Conservation (phyloP, 257 asterid genomes). For the Salvia hispanica region DNA sequence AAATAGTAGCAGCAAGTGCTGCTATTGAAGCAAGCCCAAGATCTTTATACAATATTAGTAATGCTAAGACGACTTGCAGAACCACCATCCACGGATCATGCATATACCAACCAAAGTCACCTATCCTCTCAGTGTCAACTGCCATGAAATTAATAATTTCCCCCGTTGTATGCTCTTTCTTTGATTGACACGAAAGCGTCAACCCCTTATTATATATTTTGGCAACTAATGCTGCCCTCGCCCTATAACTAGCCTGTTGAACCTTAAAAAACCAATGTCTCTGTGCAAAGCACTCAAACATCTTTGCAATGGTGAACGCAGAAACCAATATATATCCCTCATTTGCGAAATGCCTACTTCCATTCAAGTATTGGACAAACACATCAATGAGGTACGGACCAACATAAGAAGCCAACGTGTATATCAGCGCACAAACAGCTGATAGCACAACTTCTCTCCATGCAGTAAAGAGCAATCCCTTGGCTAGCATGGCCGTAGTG, state of each 20-base stretch:
- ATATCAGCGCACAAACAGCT: slow-evolving; percentile 49
- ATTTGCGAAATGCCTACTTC: slow-evolving; percentile 42
- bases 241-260: slow-evolving; percentile 78
- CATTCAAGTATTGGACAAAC: slow-evolving; percentile 75
- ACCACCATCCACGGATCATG: slow-evolving; percentile 86
- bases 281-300: slow-evolving; percentile 67
- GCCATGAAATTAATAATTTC: slow-evolving; percentile 85
- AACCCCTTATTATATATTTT: slow-evolving; percentile 72
- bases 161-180: slow-evolving; percentile 75
- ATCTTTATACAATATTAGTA: slow-evolving; percentile 62
- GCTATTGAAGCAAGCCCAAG: slow-evolving; percentile 84
- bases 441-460: slow-evolving; percentile 60
- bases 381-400: slow-evolving; percentile 81
- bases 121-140: slow-evolving; percentile 86
- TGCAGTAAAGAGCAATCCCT: slow-evolving; percentile 57
- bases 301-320: slow-evolving; percentile 60
- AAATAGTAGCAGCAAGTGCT: slow-evolving; percentile 53
- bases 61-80: slow-evolving; percentile 68
- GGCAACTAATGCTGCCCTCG: slow-evolving; percentile 77
- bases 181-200: slow-evolving; percentile 69
- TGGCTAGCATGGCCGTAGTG: slow-evolving; percentile 68
- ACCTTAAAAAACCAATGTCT: slow-evolving; percentile 73
- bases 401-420: slow-evolving; percentile 59
- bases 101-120: slow-evolving; percentile 83
- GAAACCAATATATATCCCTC: slow-evolving; percentile 62